Evolutionary conservation across 257 asterid genomes (phyloP).

Genomic region (Striga asiatica): DNA sequence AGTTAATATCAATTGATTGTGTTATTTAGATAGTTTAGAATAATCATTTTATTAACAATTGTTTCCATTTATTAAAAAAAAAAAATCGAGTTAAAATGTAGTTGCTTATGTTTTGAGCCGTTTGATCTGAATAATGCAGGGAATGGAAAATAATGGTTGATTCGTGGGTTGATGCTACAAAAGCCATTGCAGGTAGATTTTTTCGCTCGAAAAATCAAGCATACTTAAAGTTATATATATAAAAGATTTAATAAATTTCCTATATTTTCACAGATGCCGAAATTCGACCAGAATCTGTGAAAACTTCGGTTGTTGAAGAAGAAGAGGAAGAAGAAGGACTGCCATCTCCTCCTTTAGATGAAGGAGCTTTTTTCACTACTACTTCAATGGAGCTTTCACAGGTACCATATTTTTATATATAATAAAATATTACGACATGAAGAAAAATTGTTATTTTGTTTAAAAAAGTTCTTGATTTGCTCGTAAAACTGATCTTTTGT

Average conservation of each 20-base stretch:
- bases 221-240: background rate
- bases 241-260: conserved; percentile 6
- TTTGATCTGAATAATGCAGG: conserved; percentile 32
- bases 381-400: conserved; percentile 26
- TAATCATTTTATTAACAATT: too few relatives aligned
- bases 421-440: too few relatives aligned
- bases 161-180: conserved; percentile 46
- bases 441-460: background rate
- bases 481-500: conserved; percentile 21
- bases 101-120: conserved; percentile 3
- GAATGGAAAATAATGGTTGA: conserved; percentile 76
- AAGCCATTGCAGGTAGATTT: conserved; percentile 50
- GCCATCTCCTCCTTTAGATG: conserved; percentile 92
- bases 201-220: too few relatives aligned
- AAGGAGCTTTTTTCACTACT: conserved; percentile 62
- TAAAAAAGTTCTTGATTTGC: background rate
- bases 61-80: too few relatives aligned
- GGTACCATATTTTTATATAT: conserved; percentile 37
- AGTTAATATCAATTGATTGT: background rate
- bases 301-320: conserved; percentile 48
- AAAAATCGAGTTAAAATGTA: too few relatives aligned
- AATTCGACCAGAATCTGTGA: conserved; percentile 54
- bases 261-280: conserved; percentile 23
- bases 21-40: too few relatives aligned
- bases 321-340: conserved; percentile 90